Evolutionary conservation across 2,329 filamentous ascomycete species (phyloP), one percentile per base, ranked within the genome.

Genomic region (Colletotrichum lini): DNA sequence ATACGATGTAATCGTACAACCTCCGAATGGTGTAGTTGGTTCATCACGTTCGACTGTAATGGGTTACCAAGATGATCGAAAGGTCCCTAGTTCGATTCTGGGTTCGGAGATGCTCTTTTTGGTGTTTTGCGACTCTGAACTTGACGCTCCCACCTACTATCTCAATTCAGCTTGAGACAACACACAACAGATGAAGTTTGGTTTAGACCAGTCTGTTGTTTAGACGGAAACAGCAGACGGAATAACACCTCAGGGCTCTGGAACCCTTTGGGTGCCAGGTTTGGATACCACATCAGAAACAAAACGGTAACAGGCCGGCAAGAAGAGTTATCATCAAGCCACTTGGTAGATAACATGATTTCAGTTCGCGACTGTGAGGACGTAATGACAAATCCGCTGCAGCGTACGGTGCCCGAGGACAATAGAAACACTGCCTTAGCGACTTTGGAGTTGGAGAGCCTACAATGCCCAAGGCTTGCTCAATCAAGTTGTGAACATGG

Each of bases 41-140:
- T 59, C 16, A 65, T 70, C 67, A 65, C 54, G 67, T 54, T 65
- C 40, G 65, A 67, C 57, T 67, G 57, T 67, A 61, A 62, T 67
- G 49, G 57, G 52, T 54, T 56, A 40, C 26, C 49, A 56, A 61
- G 56, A 56, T 67, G 13, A 62, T 62, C 65, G 49, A 67, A 67
- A 67, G 45, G 60, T 38, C 18, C 23, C 65, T 68, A 45, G 44
- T 50, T 45, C 50, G 52, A 57, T 64, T 68, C 23, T 64, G 59
- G 59, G 26, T 42, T 50, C 44, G 60, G 35, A 30, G 60, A 68
- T 40, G 12, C 35, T 42, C 16, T 18, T 50, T 56, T 68, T 50
- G 35, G 18, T 38, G 4, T 2, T 35, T 35, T 35, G 9, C 30
- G 30, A 35, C 2, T 10, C 2, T 1, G 1, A 35, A 35, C 30